Conservation (phyloP, 2,329 filamentous ascomycete species). For the Xylaria sp. region DNA sequence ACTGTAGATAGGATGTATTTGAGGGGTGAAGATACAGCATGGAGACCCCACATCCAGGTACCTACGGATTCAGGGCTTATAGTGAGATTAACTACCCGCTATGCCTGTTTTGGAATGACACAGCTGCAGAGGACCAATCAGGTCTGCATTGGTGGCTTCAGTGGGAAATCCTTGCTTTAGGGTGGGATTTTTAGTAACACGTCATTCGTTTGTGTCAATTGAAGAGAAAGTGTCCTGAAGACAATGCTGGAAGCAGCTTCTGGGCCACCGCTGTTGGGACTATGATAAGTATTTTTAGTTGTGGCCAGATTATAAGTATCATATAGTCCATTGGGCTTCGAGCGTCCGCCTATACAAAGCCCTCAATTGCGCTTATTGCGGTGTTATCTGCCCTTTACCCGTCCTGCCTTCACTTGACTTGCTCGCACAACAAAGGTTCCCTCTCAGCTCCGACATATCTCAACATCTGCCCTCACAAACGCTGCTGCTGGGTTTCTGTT, state of each 20-base stretch:
- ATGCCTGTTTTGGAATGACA: slow-evolving; percentile 34
- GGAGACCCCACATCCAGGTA: slow-evolving; percentile 6
- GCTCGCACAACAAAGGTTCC: slow-evolving; percentile 3
- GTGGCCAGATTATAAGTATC: slow-evolving; percentile 38
- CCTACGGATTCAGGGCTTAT: not conserved
- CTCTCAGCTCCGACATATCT: slow-evolving; percentile 13
- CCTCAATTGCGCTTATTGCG: slow-evolving; percentile 1
- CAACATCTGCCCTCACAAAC: slow-evolving; percentile 5
- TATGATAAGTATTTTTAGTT: slow-evolving; percentile 27
- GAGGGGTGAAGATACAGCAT: not conserved
- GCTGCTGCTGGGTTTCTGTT: slow-evolving; percentile 30
- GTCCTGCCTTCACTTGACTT: not conserved
- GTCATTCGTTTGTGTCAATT: slow-evolving; percentile 39
- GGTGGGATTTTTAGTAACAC: slow-evolving; percentile 38
- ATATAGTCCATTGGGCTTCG: slow-evolving; percentile 13
- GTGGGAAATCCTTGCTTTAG: slow-evolving; percentile 38
- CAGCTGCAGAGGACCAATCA: slow-evolving; percentile 45
- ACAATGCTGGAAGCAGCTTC: slow-evolving; percentile 24
- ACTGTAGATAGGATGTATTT: not conserved
- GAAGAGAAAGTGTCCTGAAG: slow-evolving; percentile 20
- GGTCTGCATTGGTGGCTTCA: slow-evolving; percentile 44
- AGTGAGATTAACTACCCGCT: slow-evolving; percentile 24
- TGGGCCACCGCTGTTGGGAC: slow-evolving; percentile 27
- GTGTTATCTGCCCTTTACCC: not conserved
- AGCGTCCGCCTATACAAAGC: slow-evolving; percentile 19